Percentiles rank a stretch among this genome's conserved stretches.
Evolutionary conservation across 2,329 filamentous ascomycete species (phyloP).

Genomic region (Coniosporium uncinatum): DNA sequence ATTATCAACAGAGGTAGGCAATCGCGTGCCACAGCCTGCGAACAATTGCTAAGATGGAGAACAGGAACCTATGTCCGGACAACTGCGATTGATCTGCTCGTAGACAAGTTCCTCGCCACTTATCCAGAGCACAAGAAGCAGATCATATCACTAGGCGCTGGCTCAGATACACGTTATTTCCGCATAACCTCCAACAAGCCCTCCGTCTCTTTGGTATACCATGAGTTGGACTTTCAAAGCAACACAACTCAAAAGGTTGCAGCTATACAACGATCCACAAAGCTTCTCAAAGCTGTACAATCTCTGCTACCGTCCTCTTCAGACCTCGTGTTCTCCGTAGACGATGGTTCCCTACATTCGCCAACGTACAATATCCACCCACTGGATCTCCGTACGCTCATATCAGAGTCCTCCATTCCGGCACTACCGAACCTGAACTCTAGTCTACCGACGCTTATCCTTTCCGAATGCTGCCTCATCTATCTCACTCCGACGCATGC

Average conservation of each 20-base stretch:
- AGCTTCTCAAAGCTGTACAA: constrained; percentile 16
- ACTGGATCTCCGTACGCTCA: constrained; percentile 63
- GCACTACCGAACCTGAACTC: constrained; percentile 36
- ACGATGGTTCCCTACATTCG: constrained; percentile 37
- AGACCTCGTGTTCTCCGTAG: constrained; percentile 26
- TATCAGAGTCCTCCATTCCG: constrained; percentile 12
- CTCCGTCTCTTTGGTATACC: constrained; percentile 58
- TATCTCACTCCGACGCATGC: constrained; percentile 70
- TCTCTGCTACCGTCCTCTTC: constrained; percentile 17
- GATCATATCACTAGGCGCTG: constrained; percentile 88
- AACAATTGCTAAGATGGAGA: constrained; percentile 2
- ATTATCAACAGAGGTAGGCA: constrained; percentile 86
- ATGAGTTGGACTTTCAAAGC: constrained; percentile 84
- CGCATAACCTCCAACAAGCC: constrained; percentile 54
- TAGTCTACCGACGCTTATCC: constrained; percentile 70
- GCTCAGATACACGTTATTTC: constrained; percentile 88
- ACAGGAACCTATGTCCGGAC: constrained; percentile 87
- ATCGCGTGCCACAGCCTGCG: not conserved
- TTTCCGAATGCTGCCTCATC: constrained; percentile 95
- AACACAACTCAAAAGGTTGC: constrained; percentile 64
- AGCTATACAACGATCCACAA: constrained; percentile 23
- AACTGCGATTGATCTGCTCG: constrained; percentile 71
- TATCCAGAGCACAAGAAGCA: constrained; percentile 49
- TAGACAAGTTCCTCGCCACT: constrained; percentile 61
- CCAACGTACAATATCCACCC: constrained; percentile 47